These are phyloP conservation scores for Taphrina betulina DNA, from an alignment of 1,139 yeast genomes.

Conservation along the genomic window DNA sequence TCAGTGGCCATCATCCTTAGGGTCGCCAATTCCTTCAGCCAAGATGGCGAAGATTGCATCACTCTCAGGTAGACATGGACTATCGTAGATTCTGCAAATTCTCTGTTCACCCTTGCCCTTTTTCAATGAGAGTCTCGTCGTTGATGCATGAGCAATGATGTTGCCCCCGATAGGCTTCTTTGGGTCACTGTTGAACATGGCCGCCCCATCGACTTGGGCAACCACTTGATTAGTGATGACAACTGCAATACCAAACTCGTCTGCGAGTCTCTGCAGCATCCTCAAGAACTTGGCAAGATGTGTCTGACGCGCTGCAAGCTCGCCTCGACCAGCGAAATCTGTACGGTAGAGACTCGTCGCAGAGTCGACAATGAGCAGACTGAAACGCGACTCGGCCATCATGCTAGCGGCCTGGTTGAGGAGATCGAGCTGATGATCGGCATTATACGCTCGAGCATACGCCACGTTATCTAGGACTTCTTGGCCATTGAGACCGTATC, in stretches of 20 bases:
- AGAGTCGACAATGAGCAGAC: conserved; percentile 84
- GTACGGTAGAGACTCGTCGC: conserved; percentile 96
- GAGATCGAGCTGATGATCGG: conserved; percentile 89
- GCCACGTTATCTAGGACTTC: conserved; percentile 96
- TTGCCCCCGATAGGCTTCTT: conserved; percentile 99
- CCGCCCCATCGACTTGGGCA: conserved; percentile 94
- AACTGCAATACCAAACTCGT: conserved; percentile 96
- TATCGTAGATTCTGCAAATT: conserved; percentile 89
- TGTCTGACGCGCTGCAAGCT: conserved; percentile 88
- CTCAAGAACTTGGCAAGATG: conserved; percentile 94
- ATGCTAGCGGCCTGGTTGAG: conserved; percentile 87
- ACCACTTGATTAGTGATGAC: conserved; percentile 98
- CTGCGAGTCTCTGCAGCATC: conserved; percentile 86
- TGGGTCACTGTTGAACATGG: conserved; percentile 92
- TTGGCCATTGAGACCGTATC: conserved; percentile 91
- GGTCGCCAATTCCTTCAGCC: conserved; percentile 97
- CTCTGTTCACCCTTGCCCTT: conserved; percentile 92
- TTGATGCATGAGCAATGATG: conserved; percentile 93
- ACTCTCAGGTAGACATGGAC: conserved; percentile 93
- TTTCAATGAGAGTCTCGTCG: conserved; percentile 83
- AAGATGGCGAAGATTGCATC: conserved; percentile 94
- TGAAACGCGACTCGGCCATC: conserved; percentile 87
- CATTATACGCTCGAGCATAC: conserved; percentile 94
- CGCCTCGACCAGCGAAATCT: conserved; percentile 95
- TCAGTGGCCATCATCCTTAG: conserved; percentile 48